phyloP scores from a whole-genome alignment of 2,329 filamentous ascomycete genomes.

The Penicillium sumatraense region DNA sequence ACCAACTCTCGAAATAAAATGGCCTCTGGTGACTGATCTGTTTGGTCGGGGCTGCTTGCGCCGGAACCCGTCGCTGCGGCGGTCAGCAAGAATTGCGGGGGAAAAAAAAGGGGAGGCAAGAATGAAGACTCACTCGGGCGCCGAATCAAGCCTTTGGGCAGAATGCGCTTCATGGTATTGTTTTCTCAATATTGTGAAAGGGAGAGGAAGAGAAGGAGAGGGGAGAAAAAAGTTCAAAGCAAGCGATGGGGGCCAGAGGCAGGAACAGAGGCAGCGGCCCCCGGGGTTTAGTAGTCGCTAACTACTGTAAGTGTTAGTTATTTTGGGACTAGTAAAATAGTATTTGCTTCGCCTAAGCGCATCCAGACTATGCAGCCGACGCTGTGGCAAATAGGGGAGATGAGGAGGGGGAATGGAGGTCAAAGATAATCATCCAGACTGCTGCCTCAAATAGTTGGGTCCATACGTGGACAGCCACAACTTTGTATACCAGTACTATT shows the following conservation, averaged over 20 bases:
- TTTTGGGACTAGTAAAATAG: neutral
- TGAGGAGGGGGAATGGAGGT: too few relatives aligned
- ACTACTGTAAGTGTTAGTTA: too few relatives aligned
- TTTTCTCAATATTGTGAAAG: neutral
- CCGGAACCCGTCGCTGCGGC: constrained; percentile 32
- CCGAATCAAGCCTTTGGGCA: constrained; percentile 34
- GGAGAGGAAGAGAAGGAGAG: constrained; percentile 13
- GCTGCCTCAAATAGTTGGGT: neutral
- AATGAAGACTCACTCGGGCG: constrained; percentile 34
- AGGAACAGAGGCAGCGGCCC: too few relatives aligned
- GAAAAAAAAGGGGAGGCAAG: neutral
- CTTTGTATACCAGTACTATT: neutral
- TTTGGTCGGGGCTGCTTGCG: constrained; percentile 28
- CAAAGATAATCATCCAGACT: neutral
- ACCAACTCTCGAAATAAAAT: constrained; percentile 48
- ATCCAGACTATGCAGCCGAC: neutral
- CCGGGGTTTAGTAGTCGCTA: neutral
- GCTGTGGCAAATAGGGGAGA: neutral
- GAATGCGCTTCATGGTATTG: constrained; percentile 42
- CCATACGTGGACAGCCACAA: neutral
- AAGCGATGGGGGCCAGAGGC: neutral
- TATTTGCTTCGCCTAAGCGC: neutral
- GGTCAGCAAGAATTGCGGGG: constrained; percentile 10
- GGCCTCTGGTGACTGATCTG: constrained; percentile 45
- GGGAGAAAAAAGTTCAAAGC: constrained; percentile 1